Base-by-base conservation (phyloP, 139 green algal genomes). In the Choricystis sp. region DNA sequence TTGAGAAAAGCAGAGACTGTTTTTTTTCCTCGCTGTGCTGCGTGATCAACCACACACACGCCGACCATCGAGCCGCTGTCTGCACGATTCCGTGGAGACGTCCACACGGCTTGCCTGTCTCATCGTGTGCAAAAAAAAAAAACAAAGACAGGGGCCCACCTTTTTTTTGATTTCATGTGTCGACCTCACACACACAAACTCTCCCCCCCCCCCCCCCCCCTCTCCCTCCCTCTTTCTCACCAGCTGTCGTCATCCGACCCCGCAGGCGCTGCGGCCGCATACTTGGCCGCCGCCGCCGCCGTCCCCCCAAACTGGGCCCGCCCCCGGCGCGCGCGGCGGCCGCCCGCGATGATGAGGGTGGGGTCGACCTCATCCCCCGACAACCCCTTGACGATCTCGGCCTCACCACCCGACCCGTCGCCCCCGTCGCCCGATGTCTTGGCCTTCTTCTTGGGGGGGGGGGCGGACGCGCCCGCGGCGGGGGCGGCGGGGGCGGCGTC, bases 301-400 rank as follows among this genome's bases (percentile, higher is more conserved):
- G n/a, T n/a, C n/a, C n/a, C n/a, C 9, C 40, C 40, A 52, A 52
- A 21, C 9, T 21, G 9, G 40, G 57, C n/a, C 3, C 66, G 56
- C 9, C 66, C 66, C 25, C 71, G 64, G 30, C 72, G 29, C 5
- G 63, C 63, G 21, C 67, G 25, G 40, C 72, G 30, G 20, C 72
- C 68, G n/a, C 64, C 72, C 0, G 63, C 2, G 4, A 78, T 62
- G 28, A 78, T 78, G 22, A 59, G 29, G 5, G 2, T 4, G 0
- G 68, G 64, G 67, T 78, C 72, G 26, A 78, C 72, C 20, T 78
- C 72, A 55, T 78, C 72, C 1, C 72, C 67, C 9, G 9, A 21
- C 40, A 52, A 16, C 9, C 40, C 40, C 9, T 16, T 16, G 9
- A 52, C 40, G 40, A 52, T 52, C 40, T 52, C 40, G 40, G 40